Evolutionary conservation across 164 flowering plant genomes (phyloP), one percentile per base, ranked within the genome.

Genomic region (Berberis thunbergii): DNA sequence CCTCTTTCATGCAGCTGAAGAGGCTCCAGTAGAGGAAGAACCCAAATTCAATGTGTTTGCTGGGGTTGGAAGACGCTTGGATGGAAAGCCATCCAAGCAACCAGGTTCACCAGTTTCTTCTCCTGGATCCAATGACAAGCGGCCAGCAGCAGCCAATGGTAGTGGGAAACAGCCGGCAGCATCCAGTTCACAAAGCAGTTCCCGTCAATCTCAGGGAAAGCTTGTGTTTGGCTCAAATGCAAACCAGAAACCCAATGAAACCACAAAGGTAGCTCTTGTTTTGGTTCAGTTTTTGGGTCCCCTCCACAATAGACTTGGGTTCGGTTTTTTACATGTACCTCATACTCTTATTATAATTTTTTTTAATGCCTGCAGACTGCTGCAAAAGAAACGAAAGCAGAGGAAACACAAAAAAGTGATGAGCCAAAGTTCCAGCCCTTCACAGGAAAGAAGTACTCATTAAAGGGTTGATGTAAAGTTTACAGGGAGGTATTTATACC

Each of bases 221-320:
- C 96, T 91, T 61, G 97, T 94, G 13, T 94, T 94, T 70, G 96
- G 97, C 26, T 79, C 96, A 56, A 87, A 81, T 65, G 73, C 69
- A 13, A 80, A 72, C 63, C 83, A 76, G 6, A n/a, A 77, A 38
- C 68, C 83, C 1, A 85, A 74, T 59, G 93, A 77, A 40, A 13
- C 74, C 10, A 76, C 50, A 38, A 85, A 84, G 87, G 89, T 83
- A 57, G 44, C 6, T 41, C 2, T 7, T 57, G 43, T 41, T 41
- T 57, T 57, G 60, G 11, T 7, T 57, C 7, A 7, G 4, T 41
- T 57, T 2, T 6, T 40, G 3, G 11, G 4, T 52, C 8, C 2
- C 2, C 54, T 11, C 11, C 8, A 52, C 4, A 7, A 4, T 8
- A 26, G 11, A 26, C 4, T 12, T 10, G 11, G 10, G 10, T 26